phyloP scores from a whole-genome alignment of 176 grass and related monocot species.

The Eremochloa ophiuroides region DNA sequence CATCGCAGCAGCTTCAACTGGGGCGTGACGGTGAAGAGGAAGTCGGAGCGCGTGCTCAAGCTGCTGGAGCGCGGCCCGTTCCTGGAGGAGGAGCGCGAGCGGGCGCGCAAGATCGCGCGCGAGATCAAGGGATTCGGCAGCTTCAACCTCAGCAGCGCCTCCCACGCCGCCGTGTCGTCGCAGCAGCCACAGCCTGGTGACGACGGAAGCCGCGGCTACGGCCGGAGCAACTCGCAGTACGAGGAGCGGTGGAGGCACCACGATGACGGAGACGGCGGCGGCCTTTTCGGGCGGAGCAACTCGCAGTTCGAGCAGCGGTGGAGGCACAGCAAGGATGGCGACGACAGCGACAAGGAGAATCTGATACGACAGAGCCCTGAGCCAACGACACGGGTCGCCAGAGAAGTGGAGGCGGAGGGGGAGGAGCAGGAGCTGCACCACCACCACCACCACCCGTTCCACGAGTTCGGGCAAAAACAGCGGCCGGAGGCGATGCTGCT shows the following conservation, averaged over 20 bases:
- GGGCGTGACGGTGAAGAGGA: constrained; percentile 59
- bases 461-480: constrained; percentile 38
- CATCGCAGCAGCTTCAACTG: constrained; percentile 67
- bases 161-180: neutral
- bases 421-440: constrained; percentile 31
- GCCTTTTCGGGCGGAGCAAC: constrained; percentile 49
- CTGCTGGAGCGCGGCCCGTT: constrained; percentile 70
- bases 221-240: constrained; percentile 61
- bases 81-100: constrained; percentile 76
- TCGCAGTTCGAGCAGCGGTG: constrained; percentile 36
- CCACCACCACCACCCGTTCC: constrained; percentile 42
- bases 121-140: constrained; percentile 87
- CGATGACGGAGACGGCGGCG: neutral
- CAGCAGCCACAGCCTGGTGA: neutral
- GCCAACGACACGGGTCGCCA: neutral
- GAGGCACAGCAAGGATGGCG: neutral
- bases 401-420: constrained; percentile 19
- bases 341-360: constrained; percentile 47
- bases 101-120: constrained; percentile 56
- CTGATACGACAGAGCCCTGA: constrained; percentile 19
- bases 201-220: constrained; percentile 12
- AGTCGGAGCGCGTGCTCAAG: constrained; percentile 74
- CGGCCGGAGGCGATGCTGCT: constrained; percentile 45
- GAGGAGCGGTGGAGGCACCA: constrained; percentile 23
- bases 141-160: constrained; percentile 52